Base-by-base conservation (phyloP, 2,329 filamentous ascomycete species). In the Fusarium sp. region DNA sequence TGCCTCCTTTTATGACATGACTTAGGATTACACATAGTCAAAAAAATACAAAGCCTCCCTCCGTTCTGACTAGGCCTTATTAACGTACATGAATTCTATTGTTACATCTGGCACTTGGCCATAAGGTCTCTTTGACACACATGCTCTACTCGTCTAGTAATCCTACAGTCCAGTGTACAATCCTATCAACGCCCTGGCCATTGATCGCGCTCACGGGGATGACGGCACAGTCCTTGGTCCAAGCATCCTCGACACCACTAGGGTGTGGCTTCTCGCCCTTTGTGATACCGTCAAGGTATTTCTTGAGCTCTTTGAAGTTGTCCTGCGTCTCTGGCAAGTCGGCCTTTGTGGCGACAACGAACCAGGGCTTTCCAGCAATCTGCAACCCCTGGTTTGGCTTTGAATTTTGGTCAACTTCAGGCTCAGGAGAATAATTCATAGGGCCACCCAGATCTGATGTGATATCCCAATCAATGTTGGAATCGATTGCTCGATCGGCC, bases 281-380 rank as follows among this genome's bases (percentile, higher is more conserved):
- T 54, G 87, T 87, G 25, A 98, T 86, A 6, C 82, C 82, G 7
- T 87, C 84, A 6, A 99, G 81, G 79, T 98, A 97, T 11, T 81
- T 80, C 71, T 89, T 89, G 72, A 99, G 82, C 54, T 82, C 80
- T 37, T 79, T 80, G 78, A 93, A 99, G 77, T 96, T 97, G 25
- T 89, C 87, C 78, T 94, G 88, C 3, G 96, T 97, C 5, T 87
- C 87, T 5, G 90, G 88, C 57, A 97, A 78, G 78, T 98, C 95
- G 1, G 93, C 94, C 81, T 98, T 98, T 21, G 94, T 98, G 2
- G 93, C 95, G 45, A 98, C 90, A 7, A 98, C 94, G 75, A 97
- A 96, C 96, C 96, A 99, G 1, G 96, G 94, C 82, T 99, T 99
- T 34, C 88, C 88, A n/a, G 92, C 92, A 71, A 98, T 97, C 42